These are phyloP conservation scores for Eutrema salsugineum DNA, from an alignment of 441 rosid species.

Conservation along the genomic window DNA sequence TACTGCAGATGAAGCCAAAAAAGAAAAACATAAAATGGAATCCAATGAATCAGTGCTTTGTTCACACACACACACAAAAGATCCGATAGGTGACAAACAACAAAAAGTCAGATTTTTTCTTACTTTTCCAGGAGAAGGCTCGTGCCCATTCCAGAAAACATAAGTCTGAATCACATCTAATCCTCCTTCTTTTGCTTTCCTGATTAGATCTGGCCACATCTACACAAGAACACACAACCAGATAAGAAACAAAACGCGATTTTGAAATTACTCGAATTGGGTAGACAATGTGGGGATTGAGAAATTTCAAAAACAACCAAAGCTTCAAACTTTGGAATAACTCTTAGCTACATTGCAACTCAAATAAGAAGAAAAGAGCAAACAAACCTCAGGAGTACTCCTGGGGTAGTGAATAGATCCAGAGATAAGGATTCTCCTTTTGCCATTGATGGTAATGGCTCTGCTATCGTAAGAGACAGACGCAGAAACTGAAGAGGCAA, in stretches of 20 bases:
- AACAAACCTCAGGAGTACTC: conserved; percentile 95
- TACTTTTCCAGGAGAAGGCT: conserved; percentile 88
- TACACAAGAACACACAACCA: conserved; percentile 29
- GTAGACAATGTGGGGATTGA: conserved; percentile 16
- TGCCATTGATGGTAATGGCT: conserved; percentile 84
- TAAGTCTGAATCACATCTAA: conserved; percentile 96
- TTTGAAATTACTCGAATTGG: neutral
- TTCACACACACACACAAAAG: conserved; percentile 5
- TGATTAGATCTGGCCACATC: conserved; percentile 99
- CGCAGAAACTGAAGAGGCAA: conserved; percentile 46
- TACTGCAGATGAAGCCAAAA: conserved; percentile 49
- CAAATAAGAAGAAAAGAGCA: neutral
- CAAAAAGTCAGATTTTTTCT: conserved; percentile 1
- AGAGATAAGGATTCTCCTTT: conserved; percentile 90
- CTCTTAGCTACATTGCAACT: conserved; percentile 39
- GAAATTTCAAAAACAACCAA: conserved; percentile 7
- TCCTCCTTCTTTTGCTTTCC: conserved; percentile 96
- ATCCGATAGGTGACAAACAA: neutral
- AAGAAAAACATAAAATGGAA: conserved; percentile 22
- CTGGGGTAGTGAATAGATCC: conserved; percentile 99
- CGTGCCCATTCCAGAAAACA: conserved; percentile 99
- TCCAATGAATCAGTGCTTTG: conserved; percentile 18
- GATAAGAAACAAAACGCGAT: conserved; percentile 17
- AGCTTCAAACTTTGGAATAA: neutral
- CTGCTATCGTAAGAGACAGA: conserved; percentile 85